Evolutionary conservation across 208 protist species (phyloP).

Genomic region (Histomonas meleagridis): DNA sequence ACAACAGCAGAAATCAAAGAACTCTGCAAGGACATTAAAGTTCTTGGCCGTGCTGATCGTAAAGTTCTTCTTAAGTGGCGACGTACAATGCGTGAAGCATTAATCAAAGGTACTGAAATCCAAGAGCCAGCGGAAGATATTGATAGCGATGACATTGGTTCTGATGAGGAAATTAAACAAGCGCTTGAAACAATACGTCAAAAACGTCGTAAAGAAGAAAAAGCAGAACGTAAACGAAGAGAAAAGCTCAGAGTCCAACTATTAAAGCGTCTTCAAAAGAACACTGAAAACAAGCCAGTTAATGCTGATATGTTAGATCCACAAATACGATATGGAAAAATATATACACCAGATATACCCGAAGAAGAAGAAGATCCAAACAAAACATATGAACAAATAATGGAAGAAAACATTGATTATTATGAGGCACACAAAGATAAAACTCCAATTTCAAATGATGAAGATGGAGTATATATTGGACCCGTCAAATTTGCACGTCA

Average conservation of each 20-base stretch:
- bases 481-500: not conserved
- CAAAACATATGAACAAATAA: not conserved
- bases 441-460: not conserved
- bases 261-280: not conserved
- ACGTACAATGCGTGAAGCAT: not conserved
- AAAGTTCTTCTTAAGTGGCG: constrained; percentile 13
- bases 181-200: not conserved
- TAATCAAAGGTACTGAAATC: not conserved
- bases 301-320: not conserved
- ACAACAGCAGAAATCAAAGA: not conserved
- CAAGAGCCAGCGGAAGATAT: not conserved
- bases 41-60: not conserved
- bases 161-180: not conserved
- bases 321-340: not conserved
- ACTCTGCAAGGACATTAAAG: not conserved
- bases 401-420: constrained; percentile 6
- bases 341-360: not conserved
- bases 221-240: not conserved
- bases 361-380: not conserved
- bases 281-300: not conserved
- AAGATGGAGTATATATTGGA: not conserved
- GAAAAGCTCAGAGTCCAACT: not conserved
- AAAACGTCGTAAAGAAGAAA: not conserved
- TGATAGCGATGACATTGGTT: not conserved
- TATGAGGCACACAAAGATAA: not conserved